Conservation (phyloP, 495 filamentous ascomycete genomes). For the Xylaria venustula region DNA sequence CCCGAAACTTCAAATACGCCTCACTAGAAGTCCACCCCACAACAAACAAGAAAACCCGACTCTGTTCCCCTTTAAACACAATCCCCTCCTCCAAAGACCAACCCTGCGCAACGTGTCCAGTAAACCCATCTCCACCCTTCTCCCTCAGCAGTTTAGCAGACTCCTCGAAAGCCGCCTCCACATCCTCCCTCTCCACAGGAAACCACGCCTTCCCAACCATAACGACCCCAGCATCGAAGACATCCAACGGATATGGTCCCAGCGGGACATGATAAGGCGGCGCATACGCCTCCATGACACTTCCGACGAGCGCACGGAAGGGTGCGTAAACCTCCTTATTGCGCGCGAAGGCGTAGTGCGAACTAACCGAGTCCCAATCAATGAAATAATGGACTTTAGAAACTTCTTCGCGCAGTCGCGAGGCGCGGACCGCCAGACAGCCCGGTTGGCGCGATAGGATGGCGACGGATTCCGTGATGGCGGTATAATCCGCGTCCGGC, state of each 20-base stretch:
- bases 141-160: neutral
- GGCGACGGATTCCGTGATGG: conserved; percentile 2
- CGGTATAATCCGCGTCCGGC: neutral
- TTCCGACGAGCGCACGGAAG: conserved; percentile 9
- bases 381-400: conserved; percentile 19
- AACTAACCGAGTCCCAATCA: conserved; percentile 15
- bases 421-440: conserved; percentile 10
- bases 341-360: conserved; percentile 20
- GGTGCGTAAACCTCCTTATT: conserved; percentile 6
- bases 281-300: neutral
- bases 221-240: neutral
- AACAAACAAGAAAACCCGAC: conserved; percentile 37
- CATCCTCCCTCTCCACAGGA: neutral
- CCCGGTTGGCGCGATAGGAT: conserved; percentile 17
- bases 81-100: conserved; percentile 48
- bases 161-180: neutral
- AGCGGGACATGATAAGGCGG: conserved; percentile 19
- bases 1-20: conserved; percentile 46
- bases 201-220: conserved; percentile 1
- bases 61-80: conserved; percentile 40
- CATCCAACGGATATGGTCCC: conserved; percentile 2
- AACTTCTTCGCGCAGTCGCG: too few species aligned
- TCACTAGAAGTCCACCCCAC: conserved; percentile 58
- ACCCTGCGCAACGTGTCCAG: conserved; percentile 35
- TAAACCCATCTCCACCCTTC: conserved; percentile 17